These are phyloP conservation scores for Exophiala alcalophila DNA, from an alignment of 2,329 filamentous ascomycete genomes.

Conservation along the genomic window DNA sequence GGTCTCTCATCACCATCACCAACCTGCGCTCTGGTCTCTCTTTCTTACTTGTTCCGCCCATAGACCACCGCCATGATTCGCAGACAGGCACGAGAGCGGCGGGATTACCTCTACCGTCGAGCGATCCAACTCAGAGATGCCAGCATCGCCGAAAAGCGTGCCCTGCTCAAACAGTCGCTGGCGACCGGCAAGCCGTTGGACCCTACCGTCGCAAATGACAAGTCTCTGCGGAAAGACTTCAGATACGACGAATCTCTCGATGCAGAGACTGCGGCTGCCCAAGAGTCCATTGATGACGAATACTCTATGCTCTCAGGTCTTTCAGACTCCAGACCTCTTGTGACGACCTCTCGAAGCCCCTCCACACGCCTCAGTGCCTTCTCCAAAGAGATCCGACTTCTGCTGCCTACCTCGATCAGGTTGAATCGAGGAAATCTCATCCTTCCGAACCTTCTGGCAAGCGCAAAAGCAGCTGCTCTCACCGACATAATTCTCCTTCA, in stretches of 20 bases:
- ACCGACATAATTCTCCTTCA: constrained; percentile 84
- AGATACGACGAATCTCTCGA: constrained; percentile 87
- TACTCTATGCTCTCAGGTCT: constrained; percentile 89
- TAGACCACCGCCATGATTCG: constrained; percentile 39
- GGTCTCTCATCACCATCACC: background rate
- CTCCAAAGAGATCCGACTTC: constrained; percentile 81
- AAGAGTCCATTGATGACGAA: constrained; percentile 85
- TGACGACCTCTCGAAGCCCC: constrained; percentile 87
- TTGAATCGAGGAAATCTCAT: constrained; percentile 90
- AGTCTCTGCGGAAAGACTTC: constrained; percentile 77
- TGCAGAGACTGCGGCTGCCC: constrained; percentile 78
- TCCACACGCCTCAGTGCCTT: constrained; percentile 83
- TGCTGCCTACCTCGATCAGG: constrained; percentile 80
- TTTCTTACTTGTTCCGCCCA: background rate
- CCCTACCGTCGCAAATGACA: constrained; percentile 80
- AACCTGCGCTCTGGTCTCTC: background rate
- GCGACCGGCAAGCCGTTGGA: constrained; percentile 86
- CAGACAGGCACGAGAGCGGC: constrained; percentile 72
- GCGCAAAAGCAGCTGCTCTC: constrained; percentile 74
- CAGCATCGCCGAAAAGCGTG: constrained; percentile 86
- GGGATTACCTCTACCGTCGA: constrained; percentile 87
- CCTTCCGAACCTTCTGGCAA: constrained; percentile 77
- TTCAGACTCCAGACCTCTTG: constrained; percentile 80
- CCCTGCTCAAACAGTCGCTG: constrained; percentile 79
- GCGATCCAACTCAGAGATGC: constrained; percentile 85